A percentile compares a stretch with the other conserved stretches of the same genome.
These are phyloP conservation scores for Tetrapyrgos nigripes DNA, from an alignment of 1,284 basidiomycete genomes.

Conservation along the genomic window DNA sequence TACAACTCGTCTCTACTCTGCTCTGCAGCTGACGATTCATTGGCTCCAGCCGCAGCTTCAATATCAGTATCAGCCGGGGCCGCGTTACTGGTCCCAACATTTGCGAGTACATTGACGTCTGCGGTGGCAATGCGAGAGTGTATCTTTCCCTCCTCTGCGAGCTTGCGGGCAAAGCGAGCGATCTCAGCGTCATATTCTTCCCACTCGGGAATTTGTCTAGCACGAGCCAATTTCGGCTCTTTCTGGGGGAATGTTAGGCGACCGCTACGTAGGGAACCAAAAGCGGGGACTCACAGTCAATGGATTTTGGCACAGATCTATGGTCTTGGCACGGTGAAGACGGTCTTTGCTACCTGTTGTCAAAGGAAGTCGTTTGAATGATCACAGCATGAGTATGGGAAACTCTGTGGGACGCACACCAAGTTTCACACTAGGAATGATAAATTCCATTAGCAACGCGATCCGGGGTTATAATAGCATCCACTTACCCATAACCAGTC, in stretches of 20 bases:
- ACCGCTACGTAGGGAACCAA: background rate
- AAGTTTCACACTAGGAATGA: constrained; percentile 75
- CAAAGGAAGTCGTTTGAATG: constrained; percentile 8
- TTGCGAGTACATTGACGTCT: constrained; percentile 79
- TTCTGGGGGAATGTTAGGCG: constrained; percentile 59
- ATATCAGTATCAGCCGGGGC: background rate
- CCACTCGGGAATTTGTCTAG: constrained; percentile 97
- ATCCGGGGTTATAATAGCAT: background rate
- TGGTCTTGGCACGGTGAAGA: constrained; percentile 83
- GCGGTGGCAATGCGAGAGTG: constrained; percentile 69
- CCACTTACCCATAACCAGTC: constrained; percentile 90
- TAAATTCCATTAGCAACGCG: background rate
- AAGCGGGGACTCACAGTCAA: constrained; percentile 70
- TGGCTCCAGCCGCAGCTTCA: background rate
- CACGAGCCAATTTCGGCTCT: constrained; percentile 94
- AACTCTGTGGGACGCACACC: constrained; percentile 69
- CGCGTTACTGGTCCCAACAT: constrained; percentile 32
- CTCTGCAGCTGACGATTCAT: background rate
- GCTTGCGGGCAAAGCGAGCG: constrained; percentile 69
- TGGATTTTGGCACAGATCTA: constrained; percentile 94
- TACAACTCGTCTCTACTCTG: constrained; percentile 18
- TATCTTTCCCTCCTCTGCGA: constrained; percentile 72
- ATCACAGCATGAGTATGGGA: background rate
- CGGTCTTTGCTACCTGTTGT: constrained; percentile 77
- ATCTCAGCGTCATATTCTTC: constrained; percentile 89